A percentile compares a stretch with the other conserved stretches of the same genome.
Conservation (phyloP, 306 rosid species). For the Fragaria ananassa region DNA sequence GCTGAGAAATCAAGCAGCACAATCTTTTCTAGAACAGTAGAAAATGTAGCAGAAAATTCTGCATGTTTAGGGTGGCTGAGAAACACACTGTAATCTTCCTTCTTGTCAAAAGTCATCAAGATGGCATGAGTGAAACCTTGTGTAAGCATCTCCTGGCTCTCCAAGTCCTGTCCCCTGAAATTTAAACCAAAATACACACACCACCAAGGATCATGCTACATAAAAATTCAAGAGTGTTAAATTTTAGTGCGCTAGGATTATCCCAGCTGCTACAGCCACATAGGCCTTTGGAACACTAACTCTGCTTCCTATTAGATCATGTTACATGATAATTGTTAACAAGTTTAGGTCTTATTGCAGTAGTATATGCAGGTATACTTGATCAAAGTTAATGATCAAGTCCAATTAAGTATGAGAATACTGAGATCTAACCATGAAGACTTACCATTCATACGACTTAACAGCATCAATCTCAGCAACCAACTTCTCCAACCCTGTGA, state of each 20-base stretch:
- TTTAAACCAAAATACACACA: background rate
- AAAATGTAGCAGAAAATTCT: conserved; percentile 70
- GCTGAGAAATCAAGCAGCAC: conserved; percentile 84
- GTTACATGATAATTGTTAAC: background rate
- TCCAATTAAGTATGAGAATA: background rate
- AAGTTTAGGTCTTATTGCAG: background rate
- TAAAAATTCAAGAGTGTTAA: background rate
- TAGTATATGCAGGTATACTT: background rate
- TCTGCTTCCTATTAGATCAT: background rate
- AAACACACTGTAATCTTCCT: conserved; percentile 67
- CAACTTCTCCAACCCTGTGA: conserved; percentile 66
- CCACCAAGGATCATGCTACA: background rate
- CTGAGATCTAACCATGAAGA: background rate
- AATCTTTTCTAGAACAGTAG: conserved; percentile 75
- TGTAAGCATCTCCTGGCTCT: conserved; percentile 68
- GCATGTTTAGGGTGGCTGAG: conserved; percentile 69
- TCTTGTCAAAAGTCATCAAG: conserved; percentile 74
- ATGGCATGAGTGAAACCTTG: conserved; percentile 91
- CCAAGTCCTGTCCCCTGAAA: conserved; percentile 76
- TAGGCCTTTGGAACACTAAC: too few relatives aligned
- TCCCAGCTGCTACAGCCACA: background rate
- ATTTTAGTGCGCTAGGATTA: background rate
- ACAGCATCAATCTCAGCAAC: conserved; percentile 68
- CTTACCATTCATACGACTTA: conserved; percentile 81
- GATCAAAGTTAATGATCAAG: background rate